Evolutionary conservation across 768 basidiomycete genomes (phyloP), one percentile per base, ranked within the genome.

Genomic region (Leccinum boreale): DNA sequence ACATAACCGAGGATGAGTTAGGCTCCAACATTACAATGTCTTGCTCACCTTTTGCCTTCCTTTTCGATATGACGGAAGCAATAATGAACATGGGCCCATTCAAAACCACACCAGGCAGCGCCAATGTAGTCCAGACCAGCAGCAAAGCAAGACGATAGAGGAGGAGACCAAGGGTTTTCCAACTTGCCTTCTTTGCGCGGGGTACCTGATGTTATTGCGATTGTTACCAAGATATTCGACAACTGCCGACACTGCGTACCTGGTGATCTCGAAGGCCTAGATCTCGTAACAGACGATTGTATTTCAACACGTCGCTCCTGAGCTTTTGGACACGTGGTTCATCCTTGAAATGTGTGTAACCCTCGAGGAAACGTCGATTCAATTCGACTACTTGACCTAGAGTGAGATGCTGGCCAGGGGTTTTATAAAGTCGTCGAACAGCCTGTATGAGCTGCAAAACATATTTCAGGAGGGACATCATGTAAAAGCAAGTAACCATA

Each of bases 331-430:
- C 87, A 17, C 89, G 84, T 1, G 94, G 92, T 69, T 95, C 92
- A 68, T 97, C 86, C 70, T 95, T 90, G 79, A 96, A 97, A 65
- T 91, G 86, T 9, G 84, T 80, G 68, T 98, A 98, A 0, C 92
- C 96, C 70, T 95, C 91, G 62, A 98, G 82, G 66, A 98, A 86
- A 42, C 96, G 87, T 65, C 90, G 85, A 72, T 94, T 96, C 44
- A 98, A 78, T 70, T 97, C 94, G 24, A 98, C 94, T 12, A 97
- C 94, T 77, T 98, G 96, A 39, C 95, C 91, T 39, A 98, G 76
- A 0, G 95, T 95, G 59, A 97, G 79, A 70, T 96, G 89, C 71
- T 96, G 94, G 5, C 93, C 91, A 15, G 96, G 96, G 0, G 93
- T 89, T 67, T 94, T 93, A 75, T 98, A 98, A 52, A 98, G 75